These are phyloP conservation scores for Diaporthe sp. DNA, from an alignment of 2,329 filamentous ascomycete genomes.

Conservation along the genomic window DNA sequence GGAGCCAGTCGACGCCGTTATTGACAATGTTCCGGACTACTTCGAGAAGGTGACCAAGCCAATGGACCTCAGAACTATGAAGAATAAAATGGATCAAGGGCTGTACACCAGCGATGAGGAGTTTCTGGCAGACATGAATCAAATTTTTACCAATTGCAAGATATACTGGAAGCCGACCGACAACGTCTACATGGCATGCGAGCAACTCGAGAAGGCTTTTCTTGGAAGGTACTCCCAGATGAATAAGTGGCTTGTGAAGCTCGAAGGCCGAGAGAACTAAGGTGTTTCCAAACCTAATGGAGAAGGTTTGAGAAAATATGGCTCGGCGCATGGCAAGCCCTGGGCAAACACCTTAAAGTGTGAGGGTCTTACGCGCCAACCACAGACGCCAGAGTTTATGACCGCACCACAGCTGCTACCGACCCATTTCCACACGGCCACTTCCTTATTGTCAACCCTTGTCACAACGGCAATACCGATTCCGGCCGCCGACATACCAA, in stretches of 20 bases:
- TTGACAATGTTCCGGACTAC: conserved; percentile 72
- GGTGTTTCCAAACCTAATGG: background rate
- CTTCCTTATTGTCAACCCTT: no score
- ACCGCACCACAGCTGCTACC: no score
- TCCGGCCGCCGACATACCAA: no score
- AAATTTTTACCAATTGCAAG: conserved; percentile 73
- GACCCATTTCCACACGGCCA: no score
- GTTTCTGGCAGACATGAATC: conserved; percentile 67
- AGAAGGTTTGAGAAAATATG: no score
- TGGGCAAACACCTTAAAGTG: no score
- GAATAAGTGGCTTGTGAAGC: conserved; percentile 69
- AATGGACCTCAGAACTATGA: conserved; percentile 72
- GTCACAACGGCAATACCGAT: no score
- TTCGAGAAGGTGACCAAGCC: conserved; percentile 68
- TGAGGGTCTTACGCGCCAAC: no score
- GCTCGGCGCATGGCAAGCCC: no score
- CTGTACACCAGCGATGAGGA: conserved; percentile 64
- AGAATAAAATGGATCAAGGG: conserved; percentile 65
- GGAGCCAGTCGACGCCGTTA: conserved; percentile 66
- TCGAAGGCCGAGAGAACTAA: conserved; percentile 54
- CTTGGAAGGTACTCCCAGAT: conserved; percentile 61
- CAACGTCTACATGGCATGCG: conserved; percentile 64
- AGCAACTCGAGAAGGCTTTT: conserved; percentile 66
- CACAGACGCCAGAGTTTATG: no score
- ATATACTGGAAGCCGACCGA: conserved; percentile 69